Conservation (phyloP, 768 basidiomycete genomes). For the Kwoniella sp. region DNA sequence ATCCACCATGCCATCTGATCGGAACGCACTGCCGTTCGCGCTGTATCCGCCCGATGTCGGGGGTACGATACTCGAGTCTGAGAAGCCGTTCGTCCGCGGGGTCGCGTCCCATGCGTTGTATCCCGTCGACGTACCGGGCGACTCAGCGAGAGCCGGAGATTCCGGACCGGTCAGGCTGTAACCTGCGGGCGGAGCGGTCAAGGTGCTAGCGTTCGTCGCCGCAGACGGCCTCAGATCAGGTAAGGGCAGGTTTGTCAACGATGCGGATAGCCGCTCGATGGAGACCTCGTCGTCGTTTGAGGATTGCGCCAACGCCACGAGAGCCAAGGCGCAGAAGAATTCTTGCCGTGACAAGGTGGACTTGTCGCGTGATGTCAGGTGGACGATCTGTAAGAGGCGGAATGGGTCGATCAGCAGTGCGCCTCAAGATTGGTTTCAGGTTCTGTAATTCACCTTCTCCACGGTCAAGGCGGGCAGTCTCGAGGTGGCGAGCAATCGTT, state of each 20-base stretch:
- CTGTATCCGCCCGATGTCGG: slow-evolving; percentile 15
- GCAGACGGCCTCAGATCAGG: slow-evolving; percentile 17
- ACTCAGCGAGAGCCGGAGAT: background rate
- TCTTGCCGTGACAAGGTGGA: slow-evolving; percentile 72
- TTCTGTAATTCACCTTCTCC: slow-evolving; percentile 64
- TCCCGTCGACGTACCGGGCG: slow-evolving; percentile 9
- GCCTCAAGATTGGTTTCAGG: background rate
- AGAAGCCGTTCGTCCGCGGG: slow-evolving; percentile 14
- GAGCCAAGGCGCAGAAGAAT: slow-evolving; percentile 83
- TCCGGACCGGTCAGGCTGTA: background rate
- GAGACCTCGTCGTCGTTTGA: slow-evolving; percentile 16
- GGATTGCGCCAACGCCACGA: slow-evolving; percentile 76
- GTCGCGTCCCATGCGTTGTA: slow-evolving; percentile 30
- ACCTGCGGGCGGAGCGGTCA: slow-evolving; percentile 1
- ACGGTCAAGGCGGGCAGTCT: slow-evolving; percentile 73
- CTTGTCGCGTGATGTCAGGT: slow-evolving; percentile 53
- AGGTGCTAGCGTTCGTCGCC: slow-evolving; percentile 1
- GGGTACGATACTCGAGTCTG: background rate
- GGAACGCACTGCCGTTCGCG: slow-evolving; percentile 12
- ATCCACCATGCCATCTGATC: slow-evolving; percentile 50
- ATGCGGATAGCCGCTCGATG: slow-evolving; percentile 29
- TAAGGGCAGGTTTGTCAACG: slow-evolving; percentile 28
- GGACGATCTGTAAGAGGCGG: slow-evolving; percentile 80
- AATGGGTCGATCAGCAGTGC: no score
- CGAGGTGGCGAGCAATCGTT: slow-evolving; percentile 72